These are phyloP conservation scores for Dendrocalamus sinicus DNA, from an alignment of 176 grass and related monocot species.

Conservation along the genomic window DNA sequence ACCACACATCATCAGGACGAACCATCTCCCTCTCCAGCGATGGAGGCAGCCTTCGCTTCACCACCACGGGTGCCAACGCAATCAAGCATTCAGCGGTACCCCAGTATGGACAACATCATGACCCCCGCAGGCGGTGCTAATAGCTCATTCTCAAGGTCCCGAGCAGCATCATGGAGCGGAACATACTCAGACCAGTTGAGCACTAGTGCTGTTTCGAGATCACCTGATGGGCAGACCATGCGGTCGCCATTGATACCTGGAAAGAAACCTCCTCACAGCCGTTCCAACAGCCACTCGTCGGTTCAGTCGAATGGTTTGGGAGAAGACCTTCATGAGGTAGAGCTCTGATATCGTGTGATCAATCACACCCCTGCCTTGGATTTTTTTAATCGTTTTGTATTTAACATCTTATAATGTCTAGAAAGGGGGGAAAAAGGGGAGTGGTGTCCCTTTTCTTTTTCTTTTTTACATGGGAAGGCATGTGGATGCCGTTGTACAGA, in stretches of 20 bases:
- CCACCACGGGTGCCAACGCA: conserved; percentile 39
- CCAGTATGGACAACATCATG: conserved; percentile 69
- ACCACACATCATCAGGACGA: conserved; percentile 6
- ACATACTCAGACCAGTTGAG: conserved; percentile 50
- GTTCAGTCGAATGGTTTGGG: conserved; percentile 34
- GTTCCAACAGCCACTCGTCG: conserved; percentile 48
- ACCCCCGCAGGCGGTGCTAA: conserved; percentile 35
- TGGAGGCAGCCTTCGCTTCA: conserved; percentile 44
- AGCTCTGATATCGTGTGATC: conserved; percentile 48
- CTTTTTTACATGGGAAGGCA: conserved; percentile 50
- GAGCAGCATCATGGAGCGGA: conserved; percentile 82
- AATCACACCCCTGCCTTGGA: not conserved
- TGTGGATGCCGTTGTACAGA: conserved; percentile 66
- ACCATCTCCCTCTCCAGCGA: conserved; percentile 3
- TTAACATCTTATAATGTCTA: conserved; percentile 43
- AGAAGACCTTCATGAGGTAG: conserved; percentile 69
- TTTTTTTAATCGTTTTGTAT: conserved; percentile 26
- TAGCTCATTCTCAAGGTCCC: conserved; percentile 51
- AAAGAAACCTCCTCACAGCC: conserved; percentile 29
- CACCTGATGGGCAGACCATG: conserved; percentile 43
- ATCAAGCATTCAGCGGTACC: conserved; percentile 55
- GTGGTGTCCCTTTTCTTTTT: conserved; percentile 49
- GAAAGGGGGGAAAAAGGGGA: conserved; percentile 18
- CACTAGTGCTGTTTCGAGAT: conserved; percentile 1
- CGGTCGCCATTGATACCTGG: conserved; percentile 47